Percentiles rank a stretch among this genome's conserved stretches.
These are phyloP conservation scores for Ambrosia trifida DNA, from an alignment of 129 eudicot genomes.

Conservation along the genomic window DNA sequence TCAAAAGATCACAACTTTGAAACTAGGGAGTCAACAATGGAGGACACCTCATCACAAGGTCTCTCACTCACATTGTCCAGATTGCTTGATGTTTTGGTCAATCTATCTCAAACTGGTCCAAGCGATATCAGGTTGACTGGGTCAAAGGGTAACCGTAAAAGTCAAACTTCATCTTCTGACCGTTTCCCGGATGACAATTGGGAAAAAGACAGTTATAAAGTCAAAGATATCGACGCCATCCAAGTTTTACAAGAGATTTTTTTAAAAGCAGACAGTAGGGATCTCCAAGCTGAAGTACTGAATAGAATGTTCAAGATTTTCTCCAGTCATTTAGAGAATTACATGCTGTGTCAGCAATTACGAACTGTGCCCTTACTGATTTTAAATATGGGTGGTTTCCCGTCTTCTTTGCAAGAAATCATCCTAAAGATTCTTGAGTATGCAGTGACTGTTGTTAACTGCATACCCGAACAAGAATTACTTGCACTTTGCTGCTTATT, in stretches of 20 bases:
- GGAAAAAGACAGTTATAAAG: constrained; percentile 81
- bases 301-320: constrained; percentile 94
- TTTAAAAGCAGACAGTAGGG: constrained; percentile 82
- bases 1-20: constrained; percentile 48
- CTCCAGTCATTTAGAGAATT: constrained; percentile 94
- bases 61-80: constrained; percentile 84
- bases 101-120: constrained; percentile 79
- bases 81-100: constrained; percentile 89
- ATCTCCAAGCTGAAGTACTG: constrained; percentile 85
- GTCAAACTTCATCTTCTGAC: constrained; percentile 58
- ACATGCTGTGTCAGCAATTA: constrained; percentile 90
- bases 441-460: constrained; percentile 97
- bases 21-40: constrained; percentile 28
- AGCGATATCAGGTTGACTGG: constrained; percentile 37
- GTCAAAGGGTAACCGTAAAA: constrained; percentile 49
- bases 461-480: constrained; percentile 94
- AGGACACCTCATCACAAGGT: constrained; percentile 44
- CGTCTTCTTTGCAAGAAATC: constrained; percentile 82
- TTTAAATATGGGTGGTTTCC: constrained; percentile 92
- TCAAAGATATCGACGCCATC: constrained; percentile 90
- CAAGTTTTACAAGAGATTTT: constrained; percentile 96
- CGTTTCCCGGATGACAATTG: constrained; percentile 56
- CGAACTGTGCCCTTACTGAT: constrained; percentile 94
- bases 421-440: constrained; percentile 93
- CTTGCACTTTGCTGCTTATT: constrained; percentile 95